Evolutionary conservation across 2,329 filamentous ascomycete species (phyloP), one percentile per base, ranked within the genome.

Genomic region (Xylariaceae sp.): DNA sequence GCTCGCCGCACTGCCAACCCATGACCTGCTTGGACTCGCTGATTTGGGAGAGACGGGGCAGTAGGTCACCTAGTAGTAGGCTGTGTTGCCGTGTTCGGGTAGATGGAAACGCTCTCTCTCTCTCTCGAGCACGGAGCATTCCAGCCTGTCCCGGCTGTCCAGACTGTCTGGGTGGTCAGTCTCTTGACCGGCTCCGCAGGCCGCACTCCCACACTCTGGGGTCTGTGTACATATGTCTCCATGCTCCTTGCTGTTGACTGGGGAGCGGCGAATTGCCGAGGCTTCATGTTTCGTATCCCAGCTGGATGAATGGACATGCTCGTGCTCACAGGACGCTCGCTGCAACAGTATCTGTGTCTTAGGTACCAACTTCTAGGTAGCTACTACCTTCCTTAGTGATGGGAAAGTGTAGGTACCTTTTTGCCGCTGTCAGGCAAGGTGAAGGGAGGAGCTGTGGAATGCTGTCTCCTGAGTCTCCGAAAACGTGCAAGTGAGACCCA

Each of bases 71-170:
- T 47, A 46, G 45, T 41, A 44, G 48, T 34, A 31, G 36, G 41
- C 38, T 31, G n/a, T 33, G 38, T 47, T 40, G 42, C 52, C 54
- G 53, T 51, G 49, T 58, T 51, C 53, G 41, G 54, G n/a, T n/a
- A n/a, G 50, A 35, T 31, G 30, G 38, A 34, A 29, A 40, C 29
- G 34, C 38, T 31, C 27, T 24, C 34, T 31, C 15, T 39, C 15
- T 34, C 35, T 52, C 37, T 46, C 45, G 43, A 40, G 44, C 26
- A 49, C 50, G 44, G 50, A 50, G 47, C 50, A 58, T 57, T 57
- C 53, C 53, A 50, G 24, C 32, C 39, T 33, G 19, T 38, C 35
- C 35, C 38, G 26, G n/a, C n/a, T n/a, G n/a, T n/a, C n/a, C n/a
- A n/a, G n/a, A n/a, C n/a, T n/a, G n/a, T n/a, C n/a, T n/a, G n/a